Conservation (phyloP, 2,329 filamentous ascomycete species). For the Alternaria sp. region DNA sequence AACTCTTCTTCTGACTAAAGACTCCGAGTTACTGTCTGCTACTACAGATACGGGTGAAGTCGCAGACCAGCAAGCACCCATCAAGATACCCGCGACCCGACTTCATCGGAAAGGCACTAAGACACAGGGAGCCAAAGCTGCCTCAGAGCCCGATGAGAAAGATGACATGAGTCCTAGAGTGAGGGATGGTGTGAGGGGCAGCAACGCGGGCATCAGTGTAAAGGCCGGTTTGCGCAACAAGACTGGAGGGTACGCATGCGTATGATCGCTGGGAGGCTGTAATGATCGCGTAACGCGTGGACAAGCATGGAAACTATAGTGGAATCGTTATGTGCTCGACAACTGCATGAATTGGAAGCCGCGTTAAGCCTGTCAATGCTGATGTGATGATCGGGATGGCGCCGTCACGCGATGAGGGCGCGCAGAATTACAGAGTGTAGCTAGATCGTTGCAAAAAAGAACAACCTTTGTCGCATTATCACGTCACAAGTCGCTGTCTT, state of each 20-base stretch:
- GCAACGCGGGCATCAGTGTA: neutral
- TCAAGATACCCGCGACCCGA: neutral
- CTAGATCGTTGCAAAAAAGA: neutral
- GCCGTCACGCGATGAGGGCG: neutral
- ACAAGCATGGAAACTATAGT: neutral
- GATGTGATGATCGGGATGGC: neutral
- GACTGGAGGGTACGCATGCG: neutral
- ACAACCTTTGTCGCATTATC: neutral
- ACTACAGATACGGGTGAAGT: neutral
- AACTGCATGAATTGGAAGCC: neutral
- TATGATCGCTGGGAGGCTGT: neutral
- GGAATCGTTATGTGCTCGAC: neutral
- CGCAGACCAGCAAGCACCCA: neutral
- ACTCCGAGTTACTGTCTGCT: neutral
- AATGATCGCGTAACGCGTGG: no score
- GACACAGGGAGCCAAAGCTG: neutral
- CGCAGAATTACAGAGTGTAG: neutral
- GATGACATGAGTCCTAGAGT: neutral
- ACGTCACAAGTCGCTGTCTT: neutral
- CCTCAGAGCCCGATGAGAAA: neutral
- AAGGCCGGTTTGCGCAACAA: neutral
- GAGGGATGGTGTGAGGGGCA: neutral
- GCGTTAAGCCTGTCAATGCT: neutral
- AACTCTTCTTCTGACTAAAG: neutral
- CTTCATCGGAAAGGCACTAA: neutral